Conservation (phyloP, 2,329 filamentous ascomycete genomes). For the Colletotrichum ledebouriae region DNA sequence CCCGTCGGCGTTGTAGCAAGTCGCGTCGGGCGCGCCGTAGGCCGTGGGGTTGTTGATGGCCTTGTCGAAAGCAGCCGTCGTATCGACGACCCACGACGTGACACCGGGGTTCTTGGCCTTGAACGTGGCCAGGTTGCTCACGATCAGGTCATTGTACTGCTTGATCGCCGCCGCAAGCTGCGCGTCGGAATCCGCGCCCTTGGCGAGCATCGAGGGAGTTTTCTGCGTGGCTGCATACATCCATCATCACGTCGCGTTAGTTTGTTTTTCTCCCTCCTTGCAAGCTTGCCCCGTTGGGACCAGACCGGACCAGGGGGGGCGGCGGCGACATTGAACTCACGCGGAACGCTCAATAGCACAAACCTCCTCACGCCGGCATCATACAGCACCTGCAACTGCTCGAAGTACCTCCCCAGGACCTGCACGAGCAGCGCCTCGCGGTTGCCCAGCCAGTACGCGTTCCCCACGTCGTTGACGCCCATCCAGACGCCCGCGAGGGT, state of each 20-base stretch:
- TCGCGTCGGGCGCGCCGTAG: conserved; percentile 58
- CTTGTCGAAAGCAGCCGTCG: conserved; percentile 55
- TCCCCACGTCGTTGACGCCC: conserved; percentile 69
- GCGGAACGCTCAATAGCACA: conserved; percentile 61
- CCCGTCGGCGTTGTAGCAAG: conserved; percentile 58
- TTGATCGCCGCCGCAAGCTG: conserved; percentile 52
- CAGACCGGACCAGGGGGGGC: too few species aligned
- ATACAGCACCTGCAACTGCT: conserved; percentile 58
- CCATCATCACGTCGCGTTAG: too few species aligned
- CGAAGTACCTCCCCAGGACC: conserved; percentile 60
- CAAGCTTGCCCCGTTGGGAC: too few species aligned
- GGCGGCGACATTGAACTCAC: conserved; percentile 44
- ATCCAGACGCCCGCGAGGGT: conserved; percentile 66
- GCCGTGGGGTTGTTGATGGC: conserved; percentile 56
- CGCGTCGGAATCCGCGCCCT: conserved; percentile 46
- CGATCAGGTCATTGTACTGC: conserved; percentile 55
- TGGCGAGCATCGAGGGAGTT: conserved; percentile 51
- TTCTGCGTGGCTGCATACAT: conserved; percentile 54
- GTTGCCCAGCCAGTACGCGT: conserved; percentile 55
- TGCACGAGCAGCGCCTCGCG: conserved; percentile 48
- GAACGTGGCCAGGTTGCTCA: conserved; percentile 50
- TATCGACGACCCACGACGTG: conserved; percentile 55
- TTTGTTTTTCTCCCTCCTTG: too few species aligned
- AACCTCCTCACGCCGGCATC: conserved; percentile 62
- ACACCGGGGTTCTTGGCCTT: conserved; percentile 51